These are phyloP conservation scores for Lepidium africanum DNA, from an alignment of 345 rosid genomes.

Conservation along the genomic window DNA sequence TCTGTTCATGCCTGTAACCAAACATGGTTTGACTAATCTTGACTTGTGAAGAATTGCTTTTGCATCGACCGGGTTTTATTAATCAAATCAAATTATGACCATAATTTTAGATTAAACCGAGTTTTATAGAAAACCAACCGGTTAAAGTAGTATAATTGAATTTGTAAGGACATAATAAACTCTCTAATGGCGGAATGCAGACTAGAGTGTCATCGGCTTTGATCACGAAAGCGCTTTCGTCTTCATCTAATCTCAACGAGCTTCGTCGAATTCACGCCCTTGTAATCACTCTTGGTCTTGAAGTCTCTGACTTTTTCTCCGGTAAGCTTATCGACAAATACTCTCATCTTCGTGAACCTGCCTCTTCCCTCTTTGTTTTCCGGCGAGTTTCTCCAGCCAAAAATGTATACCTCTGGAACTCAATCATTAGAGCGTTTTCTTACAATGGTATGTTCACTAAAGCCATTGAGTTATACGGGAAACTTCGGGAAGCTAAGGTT, in stretches of 20 bases:
- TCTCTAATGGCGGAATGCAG: slow-evolving; percentile 12
- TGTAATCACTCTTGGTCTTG: slow-evolving; percentile 40
- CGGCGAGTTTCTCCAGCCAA: slow-evolving; percentile 30
- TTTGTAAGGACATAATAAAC: not conserved
- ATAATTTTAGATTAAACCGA: too few relatives aligned
- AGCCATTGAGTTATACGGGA: slow-evolving; percentile 39
- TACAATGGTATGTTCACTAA: slow-evolving; percentile 37
- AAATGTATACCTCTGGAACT: slow-evolving; percentile 54
- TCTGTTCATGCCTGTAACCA: not conserved
- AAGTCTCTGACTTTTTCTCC: slow-evolving; percentile 43
- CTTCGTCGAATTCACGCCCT: slow-evolving; percentile 44
- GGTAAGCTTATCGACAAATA: slow-evolving; percentile 59
- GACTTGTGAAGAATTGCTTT: not conserved
- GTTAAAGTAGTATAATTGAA: too few relatives aligned
- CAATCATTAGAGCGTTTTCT: slow-evolving; percentile 51
- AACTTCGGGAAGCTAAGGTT: slow-evolving; percentile 30
- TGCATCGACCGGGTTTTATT: not conserved
- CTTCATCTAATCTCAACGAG: slow-evolving; percentile 26
- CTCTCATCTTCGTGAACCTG: slow-evolving; percentile 37
- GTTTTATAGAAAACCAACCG: too few relatives aligned
- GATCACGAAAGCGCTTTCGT: slow-evolving; percentile 37
- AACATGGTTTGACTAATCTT: not conserved
- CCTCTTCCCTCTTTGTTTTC: slow-evolving; percentile 50
- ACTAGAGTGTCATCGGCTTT: slow-evolving; percentile 22
- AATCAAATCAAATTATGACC: too few relatives aligned